Evolutionary conservation across 768 basidiomycete species (phyloP).

Genomic region (Lentinula sp.): DNA sequence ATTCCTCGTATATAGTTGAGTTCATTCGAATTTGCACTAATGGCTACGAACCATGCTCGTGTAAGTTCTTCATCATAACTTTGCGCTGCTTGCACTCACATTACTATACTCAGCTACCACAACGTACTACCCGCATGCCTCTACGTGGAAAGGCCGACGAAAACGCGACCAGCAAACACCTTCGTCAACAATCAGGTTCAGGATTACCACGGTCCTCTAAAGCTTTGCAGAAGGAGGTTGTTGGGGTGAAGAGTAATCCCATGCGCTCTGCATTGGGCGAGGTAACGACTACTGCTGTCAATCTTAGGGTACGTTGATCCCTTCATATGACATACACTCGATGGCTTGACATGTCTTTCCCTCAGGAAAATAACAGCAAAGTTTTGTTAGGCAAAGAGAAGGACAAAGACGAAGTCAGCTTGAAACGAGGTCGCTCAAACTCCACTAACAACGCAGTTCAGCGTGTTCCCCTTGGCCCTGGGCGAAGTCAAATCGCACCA

Average conservation of each 20-base stretch:
- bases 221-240: constrained; percentile 40
- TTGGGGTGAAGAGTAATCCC: constrained; percentile 36
- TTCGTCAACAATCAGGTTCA: constrained; percentile 54
- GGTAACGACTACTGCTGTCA: constrained; percentile 73
- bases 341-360: constrained; percentile 8
- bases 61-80: constrained; percentile 30
- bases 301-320: constrained; percentile 56
- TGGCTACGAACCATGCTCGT: constrained; percentile 59
- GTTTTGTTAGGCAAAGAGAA: constrained; percentile 54
- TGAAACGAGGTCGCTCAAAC: constrained; percentile 62
- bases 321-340: not conserved
- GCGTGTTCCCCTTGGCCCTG: constrained; percentile 64
- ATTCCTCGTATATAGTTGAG: constrained; percentile 24
- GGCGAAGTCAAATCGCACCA: constrained; percentile 37
- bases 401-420: constrained; percentile 62
- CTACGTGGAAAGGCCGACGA: constrained; percentile 73
- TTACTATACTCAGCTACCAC: constrained; percentile 41
- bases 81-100: constrained; percentile 7
- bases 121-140: constrained; percentile 56
- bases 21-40: constrained; percentile 22
- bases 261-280: constrained; percentile 75
- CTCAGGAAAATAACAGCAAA: constrained; percentile 44
- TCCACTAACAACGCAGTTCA: constrained; percentile 51
- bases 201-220: constrained; percentile 42
- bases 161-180: constrained; percentile 65